Evolutionary conservation across 176 grass and related monocot species (phyloP).

Genomic region (Cenchrus purpureus): DNA sequence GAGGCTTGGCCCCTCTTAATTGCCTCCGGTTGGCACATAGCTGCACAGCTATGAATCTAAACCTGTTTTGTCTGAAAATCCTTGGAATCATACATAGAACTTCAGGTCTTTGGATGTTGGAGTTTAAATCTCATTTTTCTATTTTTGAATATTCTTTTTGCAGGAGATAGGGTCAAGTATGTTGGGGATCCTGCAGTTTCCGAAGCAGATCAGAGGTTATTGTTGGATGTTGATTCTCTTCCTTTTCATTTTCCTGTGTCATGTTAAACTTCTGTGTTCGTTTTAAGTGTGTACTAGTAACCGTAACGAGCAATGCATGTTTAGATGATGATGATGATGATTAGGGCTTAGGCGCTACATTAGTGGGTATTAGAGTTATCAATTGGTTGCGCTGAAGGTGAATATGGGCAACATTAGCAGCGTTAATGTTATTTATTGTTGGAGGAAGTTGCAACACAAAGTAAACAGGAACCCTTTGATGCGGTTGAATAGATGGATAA

Average conservation of each 20-base stretch:
- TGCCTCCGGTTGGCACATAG: neutral
- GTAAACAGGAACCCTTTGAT: neutral
- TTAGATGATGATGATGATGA: neutral
- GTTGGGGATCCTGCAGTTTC: conserved; percentile 42
- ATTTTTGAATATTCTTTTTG: conserved; percentile 45
- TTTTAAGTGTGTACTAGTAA: too few species aligned
- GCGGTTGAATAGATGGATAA: neutral
- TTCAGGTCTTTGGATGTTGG: neutral
- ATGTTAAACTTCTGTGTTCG: conserved; percentile 1
- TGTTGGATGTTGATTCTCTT: conserved; percentile 38
- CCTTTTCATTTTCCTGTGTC: conserved; percentile 2
- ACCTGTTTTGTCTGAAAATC: neutral
- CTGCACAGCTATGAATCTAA: conserved; percentile 11
- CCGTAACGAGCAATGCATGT: neutral
- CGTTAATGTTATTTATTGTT: neutral
- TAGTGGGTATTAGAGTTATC: neutral
- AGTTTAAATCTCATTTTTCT: conserved; percentile 26
- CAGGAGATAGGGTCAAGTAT: conserved; percentile 95
- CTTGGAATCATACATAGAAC: conserved; percentile 31
- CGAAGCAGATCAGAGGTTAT: conserved; percentile 74
- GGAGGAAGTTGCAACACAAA: neutral
- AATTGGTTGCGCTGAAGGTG: neutral
- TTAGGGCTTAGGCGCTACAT: neutral
- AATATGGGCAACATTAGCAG: conserved; percentile 4
- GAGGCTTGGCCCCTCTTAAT: neutral